These are phyloP conservation scores for Eucalyptus cloeziana DNA, from an alignment of 345 rosid species.

Conservation along the genomic window DNA sequence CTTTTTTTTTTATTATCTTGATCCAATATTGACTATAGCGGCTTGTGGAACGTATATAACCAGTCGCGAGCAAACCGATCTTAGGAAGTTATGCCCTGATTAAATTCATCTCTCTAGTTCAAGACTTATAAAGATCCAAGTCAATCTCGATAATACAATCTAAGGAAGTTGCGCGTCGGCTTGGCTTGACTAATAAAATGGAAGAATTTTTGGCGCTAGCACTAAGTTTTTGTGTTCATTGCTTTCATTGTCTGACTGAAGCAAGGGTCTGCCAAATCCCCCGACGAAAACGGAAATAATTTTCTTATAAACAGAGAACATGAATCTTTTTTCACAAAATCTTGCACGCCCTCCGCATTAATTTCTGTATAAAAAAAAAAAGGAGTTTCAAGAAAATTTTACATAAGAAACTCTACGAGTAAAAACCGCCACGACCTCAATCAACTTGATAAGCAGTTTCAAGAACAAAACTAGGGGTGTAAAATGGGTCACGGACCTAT, in stretches of 20 bases:
- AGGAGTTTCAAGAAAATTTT: neutral
- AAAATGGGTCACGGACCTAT: no score
- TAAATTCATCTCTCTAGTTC: neutral
- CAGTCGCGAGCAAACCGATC: neutral
- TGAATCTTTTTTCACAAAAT: neutral
- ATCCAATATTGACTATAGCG: neutral
- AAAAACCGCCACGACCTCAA: neutral
- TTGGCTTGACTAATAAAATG: neutral
- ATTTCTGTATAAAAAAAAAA: neutral
- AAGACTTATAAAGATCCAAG: neutral
- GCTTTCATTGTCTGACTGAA: neutral
- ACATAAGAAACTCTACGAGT: neutral
- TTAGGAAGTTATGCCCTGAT: neutral
- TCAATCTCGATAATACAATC: neutral
- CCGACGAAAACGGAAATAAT: neutral
- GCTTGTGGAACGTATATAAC: neutral
- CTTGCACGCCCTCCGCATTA: neutral
- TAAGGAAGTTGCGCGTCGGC: neutral
- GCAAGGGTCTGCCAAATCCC: neutral
- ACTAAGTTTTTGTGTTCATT: neutral
- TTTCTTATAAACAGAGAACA: neutral
- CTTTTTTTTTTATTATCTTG: neutral
- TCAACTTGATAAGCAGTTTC: neutral
- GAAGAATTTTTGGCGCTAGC: neutral
- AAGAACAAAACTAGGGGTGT: neutral